A percentile compares a stretch with the other conserved stretches of the same genome.
Evolutionary conservation across 805 yeast genomes (phyloP).

Genomic region (Suhomyces faveliae): DNA sequence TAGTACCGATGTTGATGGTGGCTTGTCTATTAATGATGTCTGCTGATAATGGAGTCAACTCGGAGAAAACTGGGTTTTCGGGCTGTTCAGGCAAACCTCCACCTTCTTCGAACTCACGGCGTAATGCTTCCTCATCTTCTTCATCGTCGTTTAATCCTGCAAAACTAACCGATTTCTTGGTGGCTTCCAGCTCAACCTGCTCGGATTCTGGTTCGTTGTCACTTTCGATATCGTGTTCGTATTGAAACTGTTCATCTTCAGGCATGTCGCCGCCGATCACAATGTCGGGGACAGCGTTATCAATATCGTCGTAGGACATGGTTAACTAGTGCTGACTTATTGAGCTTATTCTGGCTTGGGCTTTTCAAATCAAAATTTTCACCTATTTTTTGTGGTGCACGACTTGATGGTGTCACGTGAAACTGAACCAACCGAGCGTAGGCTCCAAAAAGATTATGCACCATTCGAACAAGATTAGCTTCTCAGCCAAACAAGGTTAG

Average conservation of each 20-base stretch:
- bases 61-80: slow-evolving; percentile 75
- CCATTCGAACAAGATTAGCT: no score
- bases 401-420: neutral
- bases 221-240: slow-evolving; percentile 51
- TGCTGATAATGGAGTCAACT: slow-evolving; percentile 83
- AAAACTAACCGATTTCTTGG: slow-evolving; percentile 78
- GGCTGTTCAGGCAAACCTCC: slow-evolving; percentile 99
- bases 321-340: slow-evolving; percentile 1
- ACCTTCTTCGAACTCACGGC: slow-evolving; percentile 91
- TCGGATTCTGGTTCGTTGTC: slow-evolving; percentile 44
- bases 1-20: slow-evolving; percentile 96
- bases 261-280: slow-evolving; percentile 60
- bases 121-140: slow-evolving; percentile 71
- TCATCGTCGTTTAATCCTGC: slow-evolving; percentile 67
- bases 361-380: slow-evolving; percentile 7
- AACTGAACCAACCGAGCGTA: no score
- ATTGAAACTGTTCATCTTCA: slow-evolving; percentile 40
- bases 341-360: no score
- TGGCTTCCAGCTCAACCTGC: slow-evolving; percentile 37
- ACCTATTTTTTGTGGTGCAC: slow-evolving; percentile 6
- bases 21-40: slow-evolving; percentile 99
- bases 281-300: slow-evolving; percentile 82
- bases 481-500: no score
- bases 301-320: slow-evolving; percentile 73
- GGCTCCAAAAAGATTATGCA: no score